Base-by-base conservation (phyloP, 768 basidiomycete species). In the Suillus bovinus region DNA sequence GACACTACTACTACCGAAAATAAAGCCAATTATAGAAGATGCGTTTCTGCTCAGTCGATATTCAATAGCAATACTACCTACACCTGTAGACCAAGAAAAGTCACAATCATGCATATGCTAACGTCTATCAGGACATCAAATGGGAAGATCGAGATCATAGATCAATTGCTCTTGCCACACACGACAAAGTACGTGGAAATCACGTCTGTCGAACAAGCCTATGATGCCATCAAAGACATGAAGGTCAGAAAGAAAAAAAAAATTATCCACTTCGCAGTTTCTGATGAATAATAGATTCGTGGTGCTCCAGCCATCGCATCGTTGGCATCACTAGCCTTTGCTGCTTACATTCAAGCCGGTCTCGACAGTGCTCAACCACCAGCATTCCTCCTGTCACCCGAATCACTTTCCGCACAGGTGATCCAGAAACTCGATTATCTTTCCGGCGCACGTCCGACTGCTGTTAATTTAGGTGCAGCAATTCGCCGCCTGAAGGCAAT, bases 231-330 rank as follows among this genome's bases (percentile, higher is more conserved):
- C 77, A 96, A 93, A 77, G 82, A 89, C 17, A 99, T 99, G 96
- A 96, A 94, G 84, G 94, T 89, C 62, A 22, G 72, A 64, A 47
- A 24, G 22, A 8, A 24, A 47, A n/a, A 13, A 17, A 36, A 6
- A 29, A n/a, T 54, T 44, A 31, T 58, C 57, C 36, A 62, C 34
- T 42, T 14, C 27, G 20, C n/a, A 4, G 33, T 24, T n/a, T 50
- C 49, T 22, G n/a, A 27, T 60, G n/a, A 31, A 8, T 6, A 13
- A 24, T 64, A 88, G 86, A 91, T 91, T 66, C 88, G 96, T 54
- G 96, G 96, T 6, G 96, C 96, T 5, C 96, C 96, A 1, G 96
- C 96, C 20, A 98, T 99, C 50, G 96, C 90, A 1, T 94, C 94
- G 1, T 86, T 98, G 14, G 96, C 95, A 7, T 86, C 93, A 1